Evolutionary conservation across 2,329 filamentous ascomycete genomes (phyloP), one percentile per base, ranked within the genome.

Genomic region (Talaromyces islandicus): DNA sequence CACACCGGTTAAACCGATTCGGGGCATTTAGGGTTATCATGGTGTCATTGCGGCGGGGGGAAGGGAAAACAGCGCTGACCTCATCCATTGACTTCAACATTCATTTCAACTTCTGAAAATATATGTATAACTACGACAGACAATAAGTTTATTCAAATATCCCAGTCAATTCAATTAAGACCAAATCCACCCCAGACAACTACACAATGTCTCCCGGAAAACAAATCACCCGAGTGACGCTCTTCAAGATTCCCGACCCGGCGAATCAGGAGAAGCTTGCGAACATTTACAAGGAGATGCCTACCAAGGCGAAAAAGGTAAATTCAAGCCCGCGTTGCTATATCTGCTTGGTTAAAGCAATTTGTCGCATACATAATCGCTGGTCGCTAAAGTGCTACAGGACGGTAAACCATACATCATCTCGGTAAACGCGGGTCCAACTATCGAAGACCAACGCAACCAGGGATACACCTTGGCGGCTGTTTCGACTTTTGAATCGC

Each of bases 351-450:
- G 21, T 46, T 6, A 11, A 27, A 46, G 11, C 1, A 46, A 19
- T 1, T 0, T 21, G 4, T 24, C 3, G 38, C n/a, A 21, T 24
- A 17, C 43, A 24, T 46, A 46, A 10, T 24, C 6, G 25, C 7
- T 17, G 14, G 10, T 19, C 17, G 29, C 50, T 58, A 32, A 43
- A 41, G n/a, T 29, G 24, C 12, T 25, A 14, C 59, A 91, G 88
- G 82, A 89, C 67, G 88, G 86, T 63, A 85, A 88, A 70, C 85
- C 85, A 1, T 91, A 91, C 71, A 88, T 91, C 64, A 73, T 85
- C 51, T 79, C 80, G 60, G 77, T 84, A 64, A 77, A 73, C n/a
- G 85, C 83, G 14, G 83, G 83, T 32, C 72, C 76, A 24, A 79
- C 82, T 9, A 75, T 84, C 63, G 77, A 81, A 9, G 85, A 89